Percentiles rank a stretch among this genome's conserved stretches.
Evolutionary conservation across 805 yeast genomes (phyloP).

Genomic region (Groenewaldozyma tartarivorans): DNA sequence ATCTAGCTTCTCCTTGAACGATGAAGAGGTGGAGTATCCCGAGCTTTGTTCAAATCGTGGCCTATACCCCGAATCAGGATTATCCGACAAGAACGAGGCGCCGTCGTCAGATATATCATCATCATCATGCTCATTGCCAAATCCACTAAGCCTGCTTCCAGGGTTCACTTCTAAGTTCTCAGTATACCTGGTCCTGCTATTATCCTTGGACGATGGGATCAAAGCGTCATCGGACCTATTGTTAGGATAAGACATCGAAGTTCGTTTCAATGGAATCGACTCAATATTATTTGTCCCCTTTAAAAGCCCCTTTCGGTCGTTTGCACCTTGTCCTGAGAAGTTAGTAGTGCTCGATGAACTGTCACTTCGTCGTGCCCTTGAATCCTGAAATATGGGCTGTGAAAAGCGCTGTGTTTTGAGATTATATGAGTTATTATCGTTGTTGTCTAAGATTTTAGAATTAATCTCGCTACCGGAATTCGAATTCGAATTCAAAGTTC

Average conservation of each 20-base stretch:
- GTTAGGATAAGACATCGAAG: slow-evolving; percentile 3
- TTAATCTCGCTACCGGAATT: no score
- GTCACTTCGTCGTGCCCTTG: no score
- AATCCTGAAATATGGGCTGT: no score
- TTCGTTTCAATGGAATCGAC: slow-evolving; percentile 4
- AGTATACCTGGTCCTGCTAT: no score
- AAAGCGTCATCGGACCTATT: neutral
- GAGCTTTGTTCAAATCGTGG: neutral
- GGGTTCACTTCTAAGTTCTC: neutral
- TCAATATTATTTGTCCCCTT: neutral
- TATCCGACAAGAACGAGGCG: neutral
- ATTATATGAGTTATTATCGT: no score
- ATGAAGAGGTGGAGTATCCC: neutral
- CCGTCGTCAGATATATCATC: neutral
- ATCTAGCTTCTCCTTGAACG: slow-evolving; percentile 12
- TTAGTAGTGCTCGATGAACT: no score
- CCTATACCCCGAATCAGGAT: neutral
- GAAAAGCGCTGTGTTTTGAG: no score
- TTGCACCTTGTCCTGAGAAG: no score
- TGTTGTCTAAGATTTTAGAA: no score
- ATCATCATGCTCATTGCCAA: slow-evolving; percentile 1
- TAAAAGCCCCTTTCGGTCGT: no score
- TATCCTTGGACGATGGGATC: no score
- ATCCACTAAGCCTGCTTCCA: neutral
- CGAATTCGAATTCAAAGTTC: no score